phyloP scores from a whole-genome alignment of 495 filamentous ascomycete species.

The Penicillium waksmanii region DNA sequence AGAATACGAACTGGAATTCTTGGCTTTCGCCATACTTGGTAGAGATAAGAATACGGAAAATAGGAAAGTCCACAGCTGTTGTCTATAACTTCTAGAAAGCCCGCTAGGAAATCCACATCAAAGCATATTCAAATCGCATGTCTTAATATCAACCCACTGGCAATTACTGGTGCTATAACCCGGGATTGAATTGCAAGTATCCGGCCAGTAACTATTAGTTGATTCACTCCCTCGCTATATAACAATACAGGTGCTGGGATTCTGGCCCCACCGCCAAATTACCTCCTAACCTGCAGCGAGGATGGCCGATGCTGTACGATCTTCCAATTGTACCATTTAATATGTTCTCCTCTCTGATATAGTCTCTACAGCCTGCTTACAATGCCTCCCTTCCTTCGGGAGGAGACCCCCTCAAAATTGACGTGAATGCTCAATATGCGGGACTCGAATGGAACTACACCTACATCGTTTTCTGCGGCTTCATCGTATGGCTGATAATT shows the following conservation, averaged over 20 bases:
- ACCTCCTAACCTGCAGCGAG: background rate
- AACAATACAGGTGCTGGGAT: background rate
- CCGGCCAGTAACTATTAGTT: no score
- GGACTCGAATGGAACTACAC: slow-evolving; percentile 56
- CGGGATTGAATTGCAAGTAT: no score
- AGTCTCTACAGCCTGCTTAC: slow-evolving; percentile 35
- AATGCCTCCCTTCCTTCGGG: slow-evolving; percentile 49
- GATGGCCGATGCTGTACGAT: background rate
- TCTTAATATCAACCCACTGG: no score
- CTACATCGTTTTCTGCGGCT: slow-evolving; percentile 54
- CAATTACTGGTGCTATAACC: no score
- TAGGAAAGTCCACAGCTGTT: background rate
- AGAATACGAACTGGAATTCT: background rate
- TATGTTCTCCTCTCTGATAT: background rate
- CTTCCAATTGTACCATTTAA: background rate
- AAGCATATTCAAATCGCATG: no score
- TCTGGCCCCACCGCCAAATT: background rate
- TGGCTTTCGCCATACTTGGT: background rate
- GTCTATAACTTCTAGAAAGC: no score
- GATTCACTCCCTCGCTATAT: no score
- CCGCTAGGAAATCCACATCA: no score
- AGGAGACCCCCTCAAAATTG: slow-evolving; percentile 47
- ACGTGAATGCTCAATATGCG: slow-evolving; percentile 55
- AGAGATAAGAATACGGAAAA: background rate
- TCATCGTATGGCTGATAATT: slow-evolving; percentile 63